Conservation (phyloP, 352 stramenopile genomes). For the Phytophthora palmivora region DNA sequence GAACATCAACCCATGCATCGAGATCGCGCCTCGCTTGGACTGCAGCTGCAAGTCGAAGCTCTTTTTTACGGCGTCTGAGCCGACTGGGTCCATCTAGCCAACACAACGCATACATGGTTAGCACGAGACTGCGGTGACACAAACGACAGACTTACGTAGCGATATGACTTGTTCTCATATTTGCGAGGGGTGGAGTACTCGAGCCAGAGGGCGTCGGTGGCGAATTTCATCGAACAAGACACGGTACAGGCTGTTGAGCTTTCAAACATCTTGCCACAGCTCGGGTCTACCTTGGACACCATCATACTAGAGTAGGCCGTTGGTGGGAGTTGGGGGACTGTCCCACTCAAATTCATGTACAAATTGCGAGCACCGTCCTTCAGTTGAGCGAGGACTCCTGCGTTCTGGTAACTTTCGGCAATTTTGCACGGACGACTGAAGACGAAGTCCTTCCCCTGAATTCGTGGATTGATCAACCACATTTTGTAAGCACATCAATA, state of each 20-base stretch:
- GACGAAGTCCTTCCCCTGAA: conserved; percentile 9
- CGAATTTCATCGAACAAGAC: conserved; percentile 14
- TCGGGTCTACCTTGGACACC: conserved; percentile 9
- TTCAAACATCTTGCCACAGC: conserved; percentile 18
- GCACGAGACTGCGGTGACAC: background rate
- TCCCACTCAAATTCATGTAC: background rate
- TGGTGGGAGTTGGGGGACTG: background rate
- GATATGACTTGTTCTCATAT: conserved; percentile 17
- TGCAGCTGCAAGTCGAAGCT: conserved; percentile 25
- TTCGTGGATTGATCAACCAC: background rate
- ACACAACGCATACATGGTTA: background rate
- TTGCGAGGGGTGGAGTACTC: conserved; percentile 16
- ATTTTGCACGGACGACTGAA: conserved; percentile 1
- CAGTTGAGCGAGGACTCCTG: conserved; percentile 7
- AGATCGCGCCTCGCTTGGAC: background rate
- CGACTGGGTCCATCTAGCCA: conserved; percentile 5
- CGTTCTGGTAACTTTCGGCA: background rate
- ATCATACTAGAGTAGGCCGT: conserved; percentile 13
- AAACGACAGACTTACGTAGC: conserved; percentile 7
- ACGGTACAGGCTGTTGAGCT: conserved; percentile 10
- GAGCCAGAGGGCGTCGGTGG: conserved; percentile 14
- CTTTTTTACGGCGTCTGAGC: conserved; percentile 12
- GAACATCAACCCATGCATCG: conserved; percentile 22
- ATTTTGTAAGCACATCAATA: background rate
- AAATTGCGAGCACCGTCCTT: background rate